Percentiles rank a stretch among this genome's conserved stretches.
These are phyloP conservation scores for Thelonectria discophora DNA, from an alignment of 2,329 filamentous ascomycete species.

Conservation along the genomic window DNA sequence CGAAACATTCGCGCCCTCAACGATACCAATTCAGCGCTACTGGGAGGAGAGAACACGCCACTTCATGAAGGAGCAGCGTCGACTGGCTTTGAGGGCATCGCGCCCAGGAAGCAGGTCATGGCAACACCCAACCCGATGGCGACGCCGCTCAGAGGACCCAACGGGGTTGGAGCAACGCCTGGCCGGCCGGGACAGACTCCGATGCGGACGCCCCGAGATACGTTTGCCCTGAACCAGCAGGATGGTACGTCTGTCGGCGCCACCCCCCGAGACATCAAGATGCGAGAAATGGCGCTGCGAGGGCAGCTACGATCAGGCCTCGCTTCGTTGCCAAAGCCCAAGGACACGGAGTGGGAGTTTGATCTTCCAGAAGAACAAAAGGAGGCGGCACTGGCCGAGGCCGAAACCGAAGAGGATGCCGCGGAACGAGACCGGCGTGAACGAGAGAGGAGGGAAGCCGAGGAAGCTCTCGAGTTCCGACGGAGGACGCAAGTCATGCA, in stretches of 20 bases:
- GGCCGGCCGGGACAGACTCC: constrained; percentile 80
- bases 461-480: constrained; percentile 79
- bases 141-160: constrained; percentile 77
- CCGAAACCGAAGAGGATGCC: constrained; percentile 64
- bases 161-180: constrained; percentile 74
- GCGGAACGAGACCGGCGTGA: constrained; percentile 84
- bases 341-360: constrained; percentile 93
- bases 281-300: constrained; percentile 74
- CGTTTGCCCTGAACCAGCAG: constrained; percentile 81
- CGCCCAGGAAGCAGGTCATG: constrained; percentile 80
- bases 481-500: constrained; percentile 94
- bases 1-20: constrained; percentile 91
- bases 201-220: constrained; percentile 87
- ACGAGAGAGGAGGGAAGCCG: constrained; percentile 74
- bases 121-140: constrained; percentile 97
- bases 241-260: constrained; percentile 74
- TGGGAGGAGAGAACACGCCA: constrained; percentile 93
- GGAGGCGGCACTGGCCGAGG: constrained; percentile 59
- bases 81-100: constrained; percentile 86
- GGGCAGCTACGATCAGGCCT: constrained; percentile 76
- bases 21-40: constrained; percentile 89
- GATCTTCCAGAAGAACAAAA: constrained; percentile 86
- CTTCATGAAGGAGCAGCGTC: constrained; percentile 83
- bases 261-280: constrained; percentile 79
- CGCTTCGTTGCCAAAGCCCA: constrained; percentile 88